Percentiles rank a stretch among this genome's conserved stretches.
These are phyloP conservation scores for Aspergillus fumigatus DNA, from an alignment of 2,329 filamentous ascomycete genomes.

Conservation along the genomic window DNA sequence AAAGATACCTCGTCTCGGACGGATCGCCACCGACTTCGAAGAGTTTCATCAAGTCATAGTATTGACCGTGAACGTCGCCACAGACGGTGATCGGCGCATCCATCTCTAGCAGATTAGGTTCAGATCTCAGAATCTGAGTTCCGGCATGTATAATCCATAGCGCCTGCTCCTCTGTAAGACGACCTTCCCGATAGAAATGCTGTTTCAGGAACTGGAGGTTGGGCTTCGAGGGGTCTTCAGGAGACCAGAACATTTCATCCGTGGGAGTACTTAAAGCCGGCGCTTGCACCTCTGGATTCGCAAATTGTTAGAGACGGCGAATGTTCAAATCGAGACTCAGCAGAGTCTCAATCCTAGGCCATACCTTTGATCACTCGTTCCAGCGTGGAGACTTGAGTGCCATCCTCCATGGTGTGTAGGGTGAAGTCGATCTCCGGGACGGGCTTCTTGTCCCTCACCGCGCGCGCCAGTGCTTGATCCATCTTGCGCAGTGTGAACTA, in stretches of 20 bases:
- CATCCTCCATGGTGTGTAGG: slow-evolving; percentile 97
- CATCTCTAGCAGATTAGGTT: slow-evolving; percentile 98
- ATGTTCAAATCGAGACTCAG: not conserved
- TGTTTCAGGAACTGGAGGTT: slow-evolving; percentile 94
- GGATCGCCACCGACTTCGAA: slow-evolving; percentile 98
- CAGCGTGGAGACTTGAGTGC: slow-evolving; percentile 85
- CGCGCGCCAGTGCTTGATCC: slow-evolving; percentile 64
- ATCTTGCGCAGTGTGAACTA: slow-evolving; percentile 26
- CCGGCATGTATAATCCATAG: slow-evolving; percentile 90
- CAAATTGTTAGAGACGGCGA: slow-evolving; percentile 13
- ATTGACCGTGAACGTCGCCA: slow-evolving; percentile 96
- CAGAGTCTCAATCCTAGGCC: slow-evolving; percentile 7
- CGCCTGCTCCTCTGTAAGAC: slow-evolving; percentile 94
- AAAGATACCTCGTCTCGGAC: slow-evolving; percentile 91
- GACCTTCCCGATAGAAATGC: slow-evolving; percentile 96
- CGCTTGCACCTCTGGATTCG: slow-evolving; percentile 80
- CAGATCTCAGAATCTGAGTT: slow-evolving; percentile 77
- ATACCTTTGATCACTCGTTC: slow-evolving; percentile 98
- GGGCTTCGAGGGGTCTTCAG: slow-evolving; percentile 79
- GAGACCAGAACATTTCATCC: slow-evolving; percentile 90
- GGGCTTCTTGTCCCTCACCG: slow-evolving; percentile 91
- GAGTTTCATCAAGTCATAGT: slow-evolving; percentile 99
- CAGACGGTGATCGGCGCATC: slow-evolving; percentile 98
- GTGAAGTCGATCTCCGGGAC: slow-evolving; percentile 98
- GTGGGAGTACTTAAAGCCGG: slow-evolving; percentile 89